Conservation (phyloP, 2,329 filamentous ascomycete genomes). For the Ascochyta koolunga region DNA sequence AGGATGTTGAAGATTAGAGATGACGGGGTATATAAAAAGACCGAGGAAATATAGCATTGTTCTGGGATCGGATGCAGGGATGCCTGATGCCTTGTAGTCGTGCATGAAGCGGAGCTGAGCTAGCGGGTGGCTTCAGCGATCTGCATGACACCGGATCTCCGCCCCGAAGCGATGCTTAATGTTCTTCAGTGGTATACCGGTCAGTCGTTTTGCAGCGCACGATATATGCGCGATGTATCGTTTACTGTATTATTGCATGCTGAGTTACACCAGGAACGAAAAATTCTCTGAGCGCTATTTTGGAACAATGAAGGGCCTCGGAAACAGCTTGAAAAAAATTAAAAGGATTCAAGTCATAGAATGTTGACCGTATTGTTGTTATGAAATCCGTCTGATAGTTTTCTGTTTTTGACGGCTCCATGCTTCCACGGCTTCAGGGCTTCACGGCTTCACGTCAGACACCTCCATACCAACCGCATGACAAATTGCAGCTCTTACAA, state of each 20-base stretch:
- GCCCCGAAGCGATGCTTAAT: conserved; percentile 12
- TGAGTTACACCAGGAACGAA: conserved; percentile 1
- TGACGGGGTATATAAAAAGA: too few relatives aligned
- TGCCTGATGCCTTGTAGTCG: conserved; percentile 4
- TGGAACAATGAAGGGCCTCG: neutral
- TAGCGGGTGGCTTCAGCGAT: conserved; percentile 15
- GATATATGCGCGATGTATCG: neutral
- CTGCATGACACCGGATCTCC: conserved; percentile 28
- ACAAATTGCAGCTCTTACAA: conserved; percentile 77
- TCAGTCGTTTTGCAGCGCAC: neutral
- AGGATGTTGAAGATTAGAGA: neutral
- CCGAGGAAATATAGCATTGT: neutral
- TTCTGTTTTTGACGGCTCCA: too few relatives aligned
- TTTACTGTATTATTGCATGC: neutral
- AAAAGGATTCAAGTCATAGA: neutral
- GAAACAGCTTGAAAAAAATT: neutral
- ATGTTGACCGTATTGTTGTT: neutral
- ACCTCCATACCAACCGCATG: conserved; percentile 54
- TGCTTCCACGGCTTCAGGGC: neutral
- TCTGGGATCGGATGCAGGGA: conserved; percentile 3
- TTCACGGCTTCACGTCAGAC: conserved; percentile 4
- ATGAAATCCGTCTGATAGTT: neutral
- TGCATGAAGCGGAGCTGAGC: conserved; percentile 13
- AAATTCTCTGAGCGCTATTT: neutral
- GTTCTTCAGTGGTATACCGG: neutral